Conservation (phyloP, 345 rosid species). For the Mercurialis annua region DNA sequence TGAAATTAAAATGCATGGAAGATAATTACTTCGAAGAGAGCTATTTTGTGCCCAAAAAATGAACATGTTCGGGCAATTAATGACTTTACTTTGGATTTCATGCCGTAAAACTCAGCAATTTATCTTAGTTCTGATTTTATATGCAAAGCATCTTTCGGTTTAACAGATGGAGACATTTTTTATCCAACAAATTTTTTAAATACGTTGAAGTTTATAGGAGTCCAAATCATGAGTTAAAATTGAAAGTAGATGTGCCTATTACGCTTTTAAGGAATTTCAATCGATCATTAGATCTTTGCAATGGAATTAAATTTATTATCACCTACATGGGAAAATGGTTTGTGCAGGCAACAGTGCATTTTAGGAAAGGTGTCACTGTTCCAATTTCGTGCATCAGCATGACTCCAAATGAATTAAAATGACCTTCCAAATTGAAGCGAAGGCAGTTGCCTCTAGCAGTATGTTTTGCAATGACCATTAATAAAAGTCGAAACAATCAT, state of each 20-base stretch:
- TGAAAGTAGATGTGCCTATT: background rate
- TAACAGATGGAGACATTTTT: background rate
- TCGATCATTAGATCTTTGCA: too few species aligned
- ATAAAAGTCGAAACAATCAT: slow-evolving; percentile 10
- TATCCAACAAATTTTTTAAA: background rate
- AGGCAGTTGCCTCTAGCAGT: background rate
- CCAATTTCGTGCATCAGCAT: background rate
- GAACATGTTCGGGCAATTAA: background rate
- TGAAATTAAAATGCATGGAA: too few species aligned
- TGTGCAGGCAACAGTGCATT: too few species aligned
- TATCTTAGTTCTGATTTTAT: background rate
- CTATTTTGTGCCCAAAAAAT: background rate
- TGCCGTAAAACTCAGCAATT: too few species aligned
- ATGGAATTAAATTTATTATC: too few species aligned
- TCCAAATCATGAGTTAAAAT: background rate
- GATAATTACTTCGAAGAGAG: background rate
- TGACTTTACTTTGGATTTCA: background rate
- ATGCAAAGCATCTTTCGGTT: background rate
- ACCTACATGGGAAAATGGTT: too few species aligned
- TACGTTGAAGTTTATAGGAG: background rate
- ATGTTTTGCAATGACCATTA: slow-evolving; percentile 13
- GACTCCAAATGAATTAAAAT: background rate
- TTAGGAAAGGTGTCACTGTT: too few species aligned
- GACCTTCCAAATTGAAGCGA: background rate
- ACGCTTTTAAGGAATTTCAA: background rate